Evolutionary conservation across 495 filamentous ascomycete species (phyloP).

Genomic region (Amphirosellinia nigrospora): DNA sequence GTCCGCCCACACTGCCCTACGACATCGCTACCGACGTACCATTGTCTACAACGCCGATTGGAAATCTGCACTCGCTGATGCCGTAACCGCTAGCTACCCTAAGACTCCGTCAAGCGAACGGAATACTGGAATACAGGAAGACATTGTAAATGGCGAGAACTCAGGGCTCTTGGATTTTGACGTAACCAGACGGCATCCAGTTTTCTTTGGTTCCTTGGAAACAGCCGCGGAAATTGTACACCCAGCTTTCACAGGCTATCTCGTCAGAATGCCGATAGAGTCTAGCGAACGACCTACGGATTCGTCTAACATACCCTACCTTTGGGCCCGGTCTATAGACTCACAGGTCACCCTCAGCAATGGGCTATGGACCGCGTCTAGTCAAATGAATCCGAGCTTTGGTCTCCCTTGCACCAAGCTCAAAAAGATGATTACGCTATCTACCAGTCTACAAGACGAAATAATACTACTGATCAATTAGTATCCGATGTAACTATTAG

Average conservation of each 20-base stretch:
- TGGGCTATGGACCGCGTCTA: conserved; percentile 10
- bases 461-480: background rate
- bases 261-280: background rate
- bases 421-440: background rate
- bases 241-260: conserved; percentile 45
- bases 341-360: background rate
- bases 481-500: background rate
- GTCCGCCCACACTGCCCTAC: conserved; percentile 23
- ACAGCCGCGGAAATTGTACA: conserved; percentile 43
- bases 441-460: background rate
- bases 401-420: background rate
- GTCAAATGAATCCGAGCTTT: background rate
- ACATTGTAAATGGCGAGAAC: conserved; percentile 27
- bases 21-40: conserved; percentile 25
- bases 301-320: background rate
- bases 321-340: conserved; percentile 1
- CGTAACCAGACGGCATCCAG: conserved; percentile 44
- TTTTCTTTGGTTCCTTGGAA: conserved; percentile 45
- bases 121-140: conserved; percentile 26
- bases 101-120: conserved; percentile 3
- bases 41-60: conserved; percentile 43
- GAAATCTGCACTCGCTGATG: conserved; percentile 43
- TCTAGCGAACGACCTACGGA: background rate
- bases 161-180: conserved; percentile 33
- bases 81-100: conserved; percentile 37